Percentiles rank a stretch among this genome's conserved stretches.
These are phyloP conservation scores for Sporobolomyces roseus DNA, from an alignment of 768 basidiomycete genomes.

Conservation along the genomic window DNA sequence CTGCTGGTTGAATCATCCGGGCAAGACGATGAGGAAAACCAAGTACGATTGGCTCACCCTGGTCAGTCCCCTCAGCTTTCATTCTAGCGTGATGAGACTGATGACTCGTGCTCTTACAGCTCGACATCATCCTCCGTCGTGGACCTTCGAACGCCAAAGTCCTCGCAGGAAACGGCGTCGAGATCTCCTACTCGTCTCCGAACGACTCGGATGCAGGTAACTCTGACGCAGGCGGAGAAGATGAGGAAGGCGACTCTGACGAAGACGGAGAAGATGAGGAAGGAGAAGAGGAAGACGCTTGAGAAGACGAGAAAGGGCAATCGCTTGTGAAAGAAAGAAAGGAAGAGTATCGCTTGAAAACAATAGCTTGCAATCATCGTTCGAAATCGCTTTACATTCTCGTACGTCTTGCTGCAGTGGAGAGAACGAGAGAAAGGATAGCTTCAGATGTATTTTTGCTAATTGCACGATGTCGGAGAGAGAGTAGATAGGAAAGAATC, in stretches of 20 bases:
- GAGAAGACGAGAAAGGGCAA: neutral
- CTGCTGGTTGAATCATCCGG: neutral
- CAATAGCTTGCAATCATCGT: no score
- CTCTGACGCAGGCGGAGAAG: neutral
- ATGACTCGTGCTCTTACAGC: neutral
- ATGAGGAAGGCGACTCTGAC: neutral
- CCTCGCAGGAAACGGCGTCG: neutral
- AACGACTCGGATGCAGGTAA: neutral
- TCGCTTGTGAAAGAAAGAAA: neutral
- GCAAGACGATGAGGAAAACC: neutral
- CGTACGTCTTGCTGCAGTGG: no score
- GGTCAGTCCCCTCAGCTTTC: neutral
- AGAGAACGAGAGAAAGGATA: no score
- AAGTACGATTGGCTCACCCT: neutral
- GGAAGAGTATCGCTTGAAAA: neutral
- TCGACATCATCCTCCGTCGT: neutral
- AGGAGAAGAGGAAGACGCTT: neutral
- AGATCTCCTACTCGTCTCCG: neutral
- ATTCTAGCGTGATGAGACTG: no score
- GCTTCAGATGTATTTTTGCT: no score
- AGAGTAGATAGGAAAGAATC: neutral
- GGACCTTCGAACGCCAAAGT: constrained; percentile 4
- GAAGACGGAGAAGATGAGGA: neutral
- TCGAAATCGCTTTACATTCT: no score
- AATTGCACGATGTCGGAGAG: neutral